Evolutionary conservation across 768 basidiomycete genomes (phyloP).

Genomic region (Pisolithus orientalis): DNA sequence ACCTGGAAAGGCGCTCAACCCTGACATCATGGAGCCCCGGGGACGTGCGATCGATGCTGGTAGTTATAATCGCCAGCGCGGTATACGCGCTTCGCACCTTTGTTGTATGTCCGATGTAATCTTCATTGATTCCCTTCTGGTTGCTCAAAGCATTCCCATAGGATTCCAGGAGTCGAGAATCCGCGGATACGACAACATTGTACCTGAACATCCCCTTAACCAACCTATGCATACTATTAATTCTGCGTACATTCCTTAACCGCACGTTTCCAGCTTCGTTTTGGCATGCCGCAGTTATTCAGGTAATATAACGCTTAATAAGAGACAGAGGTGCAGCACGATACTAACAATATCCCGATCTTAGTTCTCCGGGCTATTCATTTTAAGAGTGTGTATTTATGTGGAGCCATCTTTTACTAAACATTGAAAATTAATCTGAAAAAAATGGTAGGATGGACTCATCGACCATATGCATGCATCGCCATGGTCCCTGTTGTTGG

Average conservation of each 20-base stretch:
- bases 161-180: constrained; percentile 13
- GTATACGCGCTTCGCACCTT: constrained; percentile 11
- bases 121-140: constrained; percentile 1
- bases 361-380: constrained; percentile 29
- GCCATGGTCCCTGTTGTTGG: constrained; percentile 9
- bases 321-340: not conserved
- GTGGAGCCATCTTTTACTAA: not conserved
- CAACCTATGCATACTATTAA: constrained; percentile 13
- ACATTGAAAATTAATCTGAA: constrained; percentile 1
- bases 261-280: constrained; percentile 15
- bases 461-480: constrained; percentile 3
- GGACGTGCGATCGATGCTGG: constrained; percentile 8
- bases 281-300: constrained; percentile 29
- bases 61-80: constrained; percentile 10
- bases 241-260: constrained; percentile 14
- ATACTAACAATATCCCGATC: constrained; percentile 2
- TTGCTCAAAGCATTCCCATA: constrained; percentile 6
- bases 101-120: constrained; percentile 12
- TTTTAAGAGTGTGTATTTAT: constrained; percentile 18
- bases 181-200: constrained; percentile 14
- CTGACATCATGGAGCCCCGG: constrained; percentile 2
- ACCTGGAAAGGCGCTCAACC: constrained; percentile 3
- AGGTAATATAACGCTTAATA: constrained; percentile 22
- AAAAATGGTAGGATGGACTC: constrained; percentile 14
- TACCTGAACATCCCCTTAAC: constrained; percentile 20